These are phyloP conservation scores for Floccularia luteovirens DNA, from an alignment of 768 basidiomycete genomes.

Conservation along the genomic window DNA sequence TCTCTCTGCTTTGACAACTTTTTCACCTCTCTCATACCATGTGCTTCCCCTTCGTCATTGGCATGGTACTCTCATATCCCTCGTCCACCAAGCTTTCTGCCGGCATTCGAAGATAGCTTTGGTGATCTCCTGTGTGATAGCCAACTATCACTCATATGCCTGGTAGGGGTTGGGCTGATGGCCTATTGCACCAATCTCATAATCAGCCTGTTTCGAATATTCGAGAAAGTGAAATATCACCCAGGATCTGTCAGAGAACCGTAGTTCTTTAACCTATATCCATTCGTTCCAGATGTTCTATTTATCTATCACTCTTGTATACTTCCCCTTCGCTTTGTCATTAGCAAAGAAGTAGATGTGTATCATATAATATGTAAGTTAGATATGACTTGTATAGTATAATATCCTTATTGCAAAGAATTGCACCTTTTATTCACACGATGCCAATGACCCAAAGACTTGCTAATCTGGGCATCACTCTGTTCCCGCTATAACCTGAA, in stretches of 20 bases:
- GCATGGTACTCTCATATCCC: constrained; percentile 72
- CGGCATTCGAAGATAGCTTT: constrained; percentile 31
- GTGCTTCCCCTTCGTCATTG: constrained; percentile 48
- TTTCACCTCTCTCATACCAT: constrained; percentile 81
- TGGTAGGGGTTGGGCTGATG: constrained; percentile 71
- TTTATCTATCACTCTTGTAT: neutral
- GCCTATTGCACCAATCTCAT: constrained; percentile 81
- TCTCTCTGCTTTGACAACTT: constrained; percentile 89
- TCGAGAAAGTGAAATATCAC: constrained; percentile 83
- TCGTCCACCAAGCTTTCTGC: constrained; percentile 38
- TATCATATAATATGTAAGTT: too few relatives aligned
- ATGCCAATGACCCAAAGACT: too few relatives aligned
- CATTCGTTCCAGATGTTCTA: constrained; percentile 2
- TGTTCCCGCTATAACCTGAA: neutral
- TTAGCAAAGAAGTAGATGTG: too few relatives aligned
- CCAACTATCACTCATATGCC: constrained; percentile 70
- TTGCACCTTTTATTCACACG: too few relatives aligned
- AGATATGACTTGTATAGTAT: neutral
- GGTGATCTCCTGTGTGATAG: constrained; percentile 63
- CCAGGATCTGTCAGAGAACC: constrained; percentile 17
- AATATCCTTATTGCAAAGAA: neutral
- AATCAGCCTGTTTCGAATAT: constrained; percentile 80
- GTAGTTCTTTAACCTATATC: neutral
- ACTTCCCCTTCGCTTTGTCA: too few relatives aligned
- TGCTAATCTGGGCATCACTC: too few relatives aligned